Percentiles rank a stretch among this genome's conserved stretches.
Conservation (phyloP, 139 green algal species). For the Ettlia oleoabundans region DNA sequence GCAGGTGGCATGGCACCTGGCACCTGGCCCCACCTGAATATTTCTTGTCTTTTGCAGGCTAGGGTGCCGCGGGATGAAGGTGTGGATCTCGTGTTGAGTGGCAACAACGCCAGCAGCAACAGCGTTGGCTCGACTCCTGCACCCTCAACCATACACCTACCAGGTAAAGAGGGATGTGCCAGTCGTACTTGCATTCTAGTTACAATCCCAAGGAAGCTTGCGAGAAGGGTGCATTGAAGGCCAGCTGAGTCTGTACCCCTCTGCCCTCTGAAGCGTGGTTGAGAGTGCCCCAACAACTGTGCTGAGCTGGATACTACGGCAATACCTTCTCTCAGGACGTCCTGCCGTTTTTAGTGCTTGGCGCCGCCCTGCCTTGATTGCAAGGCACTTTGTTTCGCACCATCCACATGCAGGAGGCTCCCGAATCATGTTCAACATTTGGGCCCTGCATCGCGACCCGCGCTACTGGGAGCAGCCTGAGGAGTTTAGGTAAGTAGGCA, state of each 20-base stretch:
- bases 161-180: no score
- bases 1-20: not conserved
- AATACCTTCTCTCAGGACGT: not conserved
- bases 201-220: no score
- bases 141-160: not conserved
- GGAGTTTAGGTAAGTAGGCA: no score
- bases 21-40: not conserved
- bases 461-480: not conserved
- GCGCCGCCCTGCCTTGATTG: not conserved
- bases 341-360: not conserved
- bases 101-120: no score
- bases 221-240: no score
- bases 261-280: no score
- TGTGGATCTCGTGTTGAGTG: not conserved
- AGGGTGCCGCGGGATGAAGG: constrained; percentile 2
- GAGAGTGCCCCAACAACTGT: no score
- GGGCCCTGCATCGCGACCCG: constrained; percentile 37
- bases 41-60: constrained; percentile 39
- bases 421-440: constrained; percentile 54
- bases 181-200: no score
- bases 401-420: constrained; percentile 50
- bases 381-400: constrained; percentile 35
- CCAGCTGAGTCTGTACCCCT: no score
- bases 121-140: no score
- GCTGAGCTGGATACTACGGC: no score